phyloP scores from a whole-genome alignment of 768 basidiomycete genomes.

The Macrolepiota albuminosa region DNA sequence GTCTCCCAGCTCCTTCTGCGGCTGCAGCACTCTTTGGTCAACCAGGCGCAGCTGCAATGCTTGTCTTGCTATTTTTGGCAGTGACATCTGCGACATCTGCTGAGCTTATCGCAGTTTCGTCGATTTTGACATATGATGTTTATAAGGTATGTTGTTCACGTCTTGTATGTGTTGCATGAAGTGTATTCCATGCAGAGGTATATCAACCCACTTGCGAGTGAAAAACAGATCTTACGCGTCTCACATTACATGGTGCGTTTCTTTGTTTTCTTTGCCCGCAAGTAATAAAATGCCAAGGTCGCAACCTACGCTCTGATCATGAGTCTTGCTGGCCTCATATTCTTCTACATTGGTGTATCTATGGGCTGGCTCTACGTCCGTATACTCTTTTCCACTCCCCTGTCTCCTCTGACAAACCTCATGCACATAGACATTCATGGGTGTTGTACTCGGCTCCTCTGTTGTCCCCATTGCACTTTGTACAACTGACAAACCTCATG shows the following conservation, averaged over 20 bases:
- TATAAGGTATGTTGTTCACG: slow-evolving; percentile 52
- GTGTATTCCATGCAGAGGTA: slow-evolving; percentile 42
- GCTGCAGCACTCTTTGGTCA: slow-evolving; percentile 80
- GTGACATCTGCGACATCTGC: slow-evolving; percentile 85
- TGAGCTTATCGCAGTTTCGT: slow-evolving; percentile 89
- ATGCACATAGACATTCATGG: slow-evolving; percentile 71
- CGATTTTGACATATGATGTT: slow-evolving; percentile 78
- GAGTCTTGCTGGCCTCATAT: slow-evolving; percentile 79
- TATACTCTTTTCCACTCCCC: slow-evolving; percentile 9
- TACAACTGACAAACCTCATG: slow-evolving; percentile 37
- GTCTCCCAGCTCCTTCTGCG: slow-evolving; percentile 80
- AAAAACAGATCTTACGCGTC: slow-evolving; percentile 62
- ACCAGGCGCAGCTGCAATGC: slow-evolving; percentile 72
- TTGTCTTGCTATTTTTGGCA: slow-evolving; percentile 82
- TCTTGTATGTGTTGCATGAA: neutral
- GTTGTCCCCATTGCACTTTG: slow-evolving; percentile 89
- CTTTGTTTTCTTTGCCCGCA: neutral
- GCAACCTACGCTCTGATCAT: slow-evolving; percentile 69
- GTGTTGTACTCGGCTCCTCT: slow-evolving; percentile 77
- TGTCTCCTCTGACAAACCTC: neutral
- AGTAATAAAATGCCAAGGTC: slow-evolving; percentile 35
- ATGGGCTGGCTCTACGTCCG: slow-evolving; percentile 92
- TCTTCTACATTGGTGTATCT: slow-evolving; percentile 87
- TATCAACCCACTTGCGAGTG: slow-evolving; percentile 78
- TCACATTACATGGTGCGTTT: slow-evolving; percentile 61